Evolutionary conservation across 192 early-diverging fungal species (phyloP).

Genomic region (Entomortierella lignicola): DNA sequence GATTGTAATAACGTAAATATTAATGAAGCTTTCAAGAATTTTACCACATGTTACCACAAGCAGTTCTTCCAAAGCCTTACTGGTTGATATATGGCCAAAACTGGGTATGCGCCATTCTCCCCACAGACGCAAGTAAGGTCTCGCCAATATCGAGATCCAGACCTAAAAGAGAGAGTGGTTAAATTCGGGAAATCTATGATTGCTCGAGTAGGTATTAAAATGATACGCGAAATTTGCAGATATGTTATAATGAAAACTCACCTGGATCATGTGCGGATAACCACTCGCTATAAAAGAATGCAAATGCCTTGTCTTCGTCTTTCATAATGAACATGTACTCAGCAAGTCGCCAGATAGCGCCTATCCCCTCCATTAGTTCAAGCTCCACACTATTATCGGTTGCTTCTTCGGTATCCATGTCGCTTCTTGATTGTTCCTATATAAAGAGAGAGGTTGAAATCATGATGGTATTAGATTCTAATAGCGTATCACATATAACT

Average conservation of each 20-base stretch:
- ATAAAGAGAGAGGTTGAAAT: not conserved
- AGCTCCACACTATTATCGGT: conserved; percentile 12
- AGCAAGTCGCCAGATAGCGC: conserved; percentile 36
- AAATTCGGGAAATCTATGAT: not conserved
- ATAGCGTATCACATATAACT: not conserved
- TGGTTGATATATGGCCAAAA: conserved; percentile 45
- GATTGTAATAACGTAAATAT: not conserved
- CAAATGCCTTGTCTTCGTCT: conserved; percentile 32
- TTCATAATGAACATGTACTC: conserved; percentile 37
- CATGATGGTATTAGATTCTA: not conserved
- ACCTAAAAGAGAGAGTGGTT: not conserved
- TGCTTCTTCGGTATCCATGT: conserved; percentile 20
- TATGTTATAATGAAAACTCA: no score
- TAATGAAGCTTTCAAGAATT: not conserved
- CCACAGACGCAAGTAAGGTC: not conserved
- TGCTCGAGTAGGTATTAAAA: not conserved
- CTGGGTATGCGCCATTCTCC: conserved; percentile 21
- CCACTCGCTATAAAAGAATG: conserved; percentile 39
- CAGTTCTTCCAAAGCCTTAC: conserved; percentile 7
- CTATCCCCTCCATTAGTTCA: conserved; percentile 21
- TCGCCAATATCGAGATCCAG: conserved; percentile 24
- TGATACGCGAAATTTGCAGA: no score
- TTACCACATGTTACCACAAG: not conserved
- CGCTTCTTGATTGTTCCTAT: conserved; percentile 15
- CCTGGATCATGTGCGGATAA: conserved; percentile 20